phyloP scores from a whole-genome alignment of 257 asterid genomes.

The Nemophila menziesii region DNA sequence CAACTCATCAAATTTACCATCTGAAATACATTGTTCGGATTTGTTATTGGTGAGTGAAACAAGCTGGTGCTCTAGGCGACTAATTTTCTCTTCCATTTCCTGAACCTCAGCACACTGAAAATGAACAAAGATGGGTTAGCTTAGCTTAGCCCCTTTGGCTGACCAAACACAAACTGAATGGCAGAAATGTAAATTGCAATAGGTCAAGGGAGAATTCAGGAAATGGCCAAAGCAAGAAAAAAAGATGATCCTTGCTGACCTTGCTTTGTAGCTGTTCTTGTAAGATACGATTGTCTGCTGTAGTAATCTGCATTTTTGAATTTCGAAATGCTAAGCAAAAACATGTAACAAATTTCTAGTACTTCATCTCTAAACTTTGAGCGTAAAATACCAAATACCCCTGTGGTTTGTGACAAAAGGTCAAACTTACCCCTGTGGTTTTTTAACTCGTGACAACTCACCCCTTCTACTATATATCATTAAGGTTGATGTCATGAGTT shows the following conservation, averaged over 20 bases:
- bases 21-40: slow-evolving; percentile 35
- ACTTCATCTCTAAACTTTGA: too few relatives aligned
- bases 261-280: slow-evolving; percentile 89
- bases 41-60: slow-evolving; percentile 36
- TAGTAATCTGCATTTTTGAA: slow-evolving; percentile 55
- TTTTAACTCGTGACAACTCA: too few relatives aligned
- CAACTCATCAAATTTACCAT: slow-evolving; percentile 53
- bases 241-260: slow-evolving; percentile 25
- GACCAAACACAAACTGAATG: not conserved
- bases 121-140: slow-evolving; percentile 16
- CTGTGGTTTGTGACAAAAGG: too few relatives aligned
- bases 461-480: too few relatives aligned
- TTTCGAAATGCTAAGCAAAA: slow-evolving; percentile 16
- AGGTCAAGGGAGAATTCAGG: not conserved
- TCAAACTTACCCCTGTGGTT: too few relatives aligned
- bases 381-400: too few relatives aligned
- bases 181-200: slow-evolving; percentile 1
- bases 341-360: not conserved
- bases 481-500: too few relatives aligned
- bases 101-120: slow-evolving; percentile 62
- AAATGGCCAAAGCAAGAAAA: not conserved
- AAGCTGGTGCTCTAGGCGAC: slow-evolving; percentile 58
- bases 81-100: slow-evolving; percentile 53
- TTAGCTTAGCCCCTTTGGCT: not conserved
- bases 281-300: slow-evolving; percentile 89